Base-by-base conservation (phyloP, 2,329 filamentous ascomycete species). In the Pezicula carpinea region DNA sequence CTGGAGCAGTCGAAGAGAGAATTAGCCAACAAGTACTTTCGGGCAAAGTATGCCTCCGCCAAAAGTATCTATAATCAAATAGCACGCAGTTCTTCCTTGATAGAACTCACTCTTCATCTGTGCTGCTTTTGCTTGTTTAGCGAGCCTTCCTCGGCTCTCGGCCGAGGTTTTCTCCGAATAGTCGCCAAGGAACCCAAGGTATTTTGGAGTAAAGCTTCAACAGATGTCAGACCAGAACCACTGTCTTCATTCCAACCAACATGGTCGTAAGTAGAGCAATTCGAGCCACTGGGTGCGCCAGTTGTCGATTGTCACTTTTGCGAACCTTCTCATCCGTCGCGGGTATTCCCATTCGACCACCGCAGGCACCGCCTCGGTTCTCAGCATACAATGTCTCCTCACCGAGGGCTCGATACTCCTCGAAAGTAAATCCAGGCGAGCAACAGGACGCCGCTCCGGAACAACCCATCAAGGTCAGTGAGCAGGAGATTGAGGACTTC, bases 281-380 rank as follows among this genome's bases (percentile, higher is more conserved):
- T 21, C 54, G 56, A 45, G 57, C 59, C 19, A 54, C 59, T 36
- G 55, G 58, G 35, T 66, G 64, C 52, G 56, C 57, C 22, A 55
- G 54, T 39, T 63, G 63, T 51, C 59, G 62, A 41, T 43, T 57
- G 18, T 57, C 54, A 14, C 33, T 62, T 17, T 40, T 64, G 11
- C 52, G 56, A 36, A 58, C 51, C 38, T 62, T 62, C 43, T 52
- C 56, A 5, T 56, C 59, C 17, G 33, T 59, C 22, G 42, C 49
- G 21, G 44, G 51, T 5, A 55, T 54, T 29, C 48, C 53, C 7
- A 57, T 51, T 46, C 57, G 54, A 43, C 32, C 46, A 15, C 43
- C 46, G 17, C 48, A 44, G 13, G 15, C 43, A 4, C 22, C 43
- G 23, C 19, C 47, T 10, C 46, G 48, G 45, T 32, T 48, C 19